Percentiles rank a stretch among this genome's conserved stretches.
phyloP scores from a whole-genome alignment of 176 grass and related monocot species.

The Tillandsia fasciculata region DNA sequence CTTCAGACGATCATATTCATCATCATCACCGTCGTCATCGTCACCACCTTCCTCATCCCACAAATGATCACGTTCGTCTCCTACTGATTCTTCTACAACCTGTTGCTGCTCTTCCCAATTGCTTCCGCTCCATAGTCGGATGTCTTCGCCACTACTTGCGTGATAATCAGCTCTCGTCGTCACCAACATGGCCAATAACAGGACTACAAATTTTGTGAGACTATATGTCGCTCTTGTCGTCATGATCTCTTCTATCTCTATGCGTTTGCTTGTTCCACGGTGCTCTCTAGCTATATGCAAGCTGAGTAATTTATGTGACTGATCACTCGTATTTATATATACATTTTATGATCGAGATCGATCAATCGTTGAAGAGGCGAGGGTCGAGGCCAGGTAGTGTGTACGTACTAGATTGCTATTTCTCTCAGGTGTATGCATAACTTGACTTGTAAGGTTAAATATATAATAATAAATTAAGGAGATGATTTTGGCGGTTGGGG shows the following conservation, averaged over 20 bases:
- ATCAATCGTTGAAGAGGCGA: background rate
- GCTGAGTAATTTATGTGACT: background rate
- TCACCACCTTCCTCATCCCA: background rate
- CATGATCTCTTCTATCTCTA: constrained; percentile 26
- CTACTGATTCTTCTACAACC: background rate
- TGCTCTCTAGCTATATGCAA: background rate
- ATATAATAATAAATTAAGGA: constrained; percentile 24
- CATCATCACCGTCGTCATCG: background rate
- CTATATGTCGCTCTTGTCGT: background rate
- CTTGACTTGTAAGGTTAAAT: constrained; percentile 44
- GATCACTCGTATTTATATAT: no score
- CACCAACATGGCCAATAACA: background rate
- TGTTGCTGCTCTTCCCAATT: background rate
- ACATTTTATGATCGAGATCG: background rate
- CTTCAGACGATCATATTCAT: no score
- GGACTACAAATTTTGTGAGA: constrained; percentile 5
- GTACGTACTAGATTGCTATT: background rate
- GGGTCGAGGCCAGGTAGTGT: background rate
- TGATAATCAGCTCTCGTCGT: background rate
- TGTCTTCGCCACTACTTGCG: background rate
- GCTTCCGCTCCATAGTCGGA: background rate
- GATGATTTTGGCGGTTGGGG: background rate
- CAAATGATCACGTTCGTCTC: background rate
- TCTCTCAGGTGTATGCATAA: constrained; percentile 7
- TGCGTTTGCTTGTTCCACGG: background rate